Evolutionary conservation across 345 rosid genomes (phyloP).

Genomic region (Turritis glabra): DNA sequence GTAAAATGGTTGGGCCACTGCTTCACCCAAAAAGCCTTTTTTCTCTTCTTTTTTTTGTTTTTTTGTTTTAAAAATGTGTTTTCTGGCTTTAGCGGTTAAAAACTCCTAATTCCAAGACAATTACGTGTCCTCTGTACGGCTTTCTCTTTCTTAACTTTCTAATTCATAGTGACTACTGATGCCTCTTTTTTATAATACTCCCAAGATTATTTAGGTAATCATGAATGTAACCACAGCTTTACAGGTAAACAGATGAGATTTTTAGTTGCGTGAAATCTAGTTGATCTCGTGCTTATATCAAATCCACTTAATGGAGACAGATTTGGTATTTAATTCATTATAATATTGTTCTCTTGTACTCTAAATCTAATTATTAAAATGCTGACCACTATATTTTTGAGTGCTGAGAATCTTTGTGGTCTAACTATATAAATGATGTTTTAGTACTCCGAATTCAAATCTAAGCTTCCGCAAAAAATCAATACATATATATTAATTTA

Average conservation of each 20-base stretch:
- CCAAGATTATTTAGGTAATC: conserved; percentile 16
- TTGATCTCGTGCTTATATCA: conserved; percentile 3
- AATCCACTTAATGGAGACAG: conserved; percentile 22
- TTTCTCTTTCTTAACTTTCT: conserved; percentile 15
- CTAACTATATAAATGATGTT: too few relatives aligned
- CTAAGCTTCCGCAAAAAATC: neutral
- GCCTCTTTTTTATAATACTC: neutral
- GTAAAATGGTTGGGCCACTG: conserved; percentile 34
- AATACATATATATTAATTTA: neutral
- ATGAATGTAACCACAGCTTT: conserved; percentile 8
- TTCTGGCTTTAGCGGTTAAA: conserved; percentile 12
- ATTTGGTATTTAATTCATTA: neutral
- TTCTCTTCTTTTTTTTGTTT: neutral
- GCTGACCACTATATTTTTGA: neutral
- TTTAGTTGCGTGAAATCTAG: conserved; percentile 11
- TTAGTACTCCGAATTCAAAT: neutral
- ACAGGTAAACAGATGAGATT: conserved; percentile 17
- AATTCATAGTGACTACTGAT: conserved; percentile 23
- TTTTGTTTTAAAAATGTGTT: too few relatives aligned
- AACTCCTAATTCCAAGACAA: conserved; percentile 16
- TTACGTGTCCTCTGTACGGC: conserved; percentile 37
- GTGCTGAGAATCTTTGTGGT: neutral
- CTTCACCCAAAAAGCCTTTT: conserved; percentile 24
- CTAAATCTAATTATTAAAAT: neutral
- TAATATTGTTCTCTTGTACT: neutral